A percentile compares a stretch with the other conserved stretches of the same genome.
These are phyloP conservation scores for Corynespora cassiicola DNA, from an alignment of 2,329 filamentous ascomycete genomes.

Conservation along the genomic window DNA sequence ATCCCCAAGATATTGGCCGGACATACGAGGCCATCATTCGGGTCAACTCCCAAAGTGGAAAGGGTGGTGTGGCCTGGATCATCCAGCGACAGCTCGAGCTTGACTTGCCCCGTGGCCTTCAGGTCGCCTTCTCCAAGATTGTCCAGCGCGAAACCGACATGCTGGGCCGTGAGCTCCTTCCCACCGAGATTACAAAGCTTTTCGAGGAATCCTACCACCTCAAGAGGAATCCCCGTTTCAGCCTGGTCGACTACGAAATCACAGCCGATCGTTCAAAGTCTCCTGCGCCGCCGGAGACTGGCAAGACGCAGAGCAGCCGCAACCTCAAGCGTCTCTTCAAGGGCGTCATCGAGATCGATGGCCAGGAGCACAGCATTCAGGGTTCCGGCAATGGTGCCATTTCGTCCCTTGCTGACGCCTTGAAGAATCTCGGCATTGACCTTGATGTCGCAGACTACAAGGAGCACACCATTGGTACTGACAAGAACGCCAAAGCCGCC, in stretches of 20 bases:
- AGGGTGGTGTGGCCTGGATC: constrained; percentile 94
- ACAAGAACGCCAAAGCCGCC: constrained; percentile 86
- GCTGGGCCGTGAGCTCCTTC: constrained; percentile 82
- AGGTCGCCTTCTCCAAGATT: constrained; percentile 87
- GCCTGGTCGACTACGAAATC: constrained; percentile 90
- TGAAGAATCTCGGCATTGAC: constrained; percentile 79
- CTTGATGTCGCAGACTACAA: constrained; percentile 95
- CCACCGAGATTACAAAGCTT: constrained; percentile 83
- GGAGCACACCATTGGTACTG: constrained; percentile 88
- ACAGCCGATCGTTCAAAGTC: constrained; percentile 80
- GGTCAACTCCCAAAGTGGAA: constrained; percentile 95
- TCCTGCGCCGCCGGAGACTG: constrained; percentile 70
- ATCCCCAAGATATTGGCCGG: constrained; percentile 90
- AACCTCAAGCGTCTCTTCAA: constrained; percentile 83
- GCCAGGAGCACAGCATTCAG: constrained; percentile 76
- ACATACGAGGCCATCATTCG: constrained; percentile 98
- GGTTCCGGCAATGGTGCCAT: constrained; percentile 91
- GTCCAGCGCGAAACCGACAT: constrained; percentile 83
- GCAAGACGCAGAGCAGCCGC: constrained; percentile 77
- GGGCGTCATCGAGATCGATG: constrained; percentile 83
- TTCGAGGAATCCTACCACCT: constrained; percentile 91
- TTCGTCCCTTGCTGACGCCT: constrained; percentile 83
- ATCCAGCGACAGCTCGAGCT: constrained; percentile 88
- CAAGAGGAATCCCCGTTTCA: constrained; percentile 82
- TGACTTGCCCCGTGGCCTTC: constrained; percentile 89